These are phyloP conservation scores for Stromatinia cepivora DNA, from an alignment of 2,329 filamentous ascomycete genomes.

Conservation along the genomic window DNA sequence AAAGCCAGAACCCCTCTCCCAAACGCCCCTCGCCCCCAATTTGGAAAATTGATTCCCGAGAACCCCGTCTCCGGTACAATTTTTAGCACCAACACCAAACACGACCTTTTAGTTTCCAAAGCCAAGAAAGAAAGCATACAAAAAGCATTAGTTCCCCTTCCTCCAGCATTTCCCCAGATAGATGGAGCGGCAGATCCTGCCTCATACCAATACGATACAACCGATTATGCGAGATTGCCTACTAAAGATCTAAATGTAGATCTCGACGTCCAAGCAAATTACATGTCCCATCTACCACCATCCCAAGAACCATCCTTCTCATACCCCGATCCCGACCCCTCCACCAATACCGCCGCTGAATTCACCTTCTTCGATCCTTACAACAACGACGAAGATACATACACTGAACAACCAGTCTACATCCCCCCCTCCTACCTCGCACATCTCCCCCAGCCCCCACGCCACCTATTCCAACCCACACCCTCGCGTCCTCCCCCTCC, in stretches of 20 bases:
- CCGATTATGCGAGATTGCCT: background rate
- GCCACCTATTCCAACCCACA: background rate
- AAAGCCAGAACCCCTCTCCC: background rate
- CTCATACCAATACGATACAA: background rate
- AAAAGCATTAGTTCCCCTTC: no score
- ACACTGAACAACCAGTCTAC: background rate
- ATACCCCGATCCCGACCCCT: background rate
- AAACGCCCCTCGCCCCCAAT: background rate
- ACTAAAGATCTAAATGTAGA: background rate
- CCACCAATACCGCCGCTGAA: background rate
- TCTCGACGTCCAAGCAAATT: no score
- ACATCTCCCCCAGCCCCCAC: no score
- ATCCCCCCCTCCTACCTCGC: no score
- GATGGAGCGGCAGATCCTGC: background rate
- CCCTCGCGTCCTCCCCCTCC: background rate
- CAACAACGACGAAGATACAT: background rate
- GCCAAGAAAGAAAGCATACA: background rate
- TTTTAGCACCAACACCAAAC: background rate
- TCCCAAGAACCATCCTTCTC: background rate
- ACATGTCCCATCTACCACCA: no score
- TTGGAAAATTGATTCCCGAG: background rate
- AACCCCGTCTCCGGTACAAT: background rate
- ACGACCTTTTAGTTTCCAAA: background rate
- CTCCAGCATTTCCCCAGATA: background rate
- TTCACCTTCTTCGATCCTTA: background rate